These are phyloP conservation scores for Cryptococcus maquisensis DNA, from an alignment of 1,284 basidiomycete species.

Conservation along the genomic window DNA sequence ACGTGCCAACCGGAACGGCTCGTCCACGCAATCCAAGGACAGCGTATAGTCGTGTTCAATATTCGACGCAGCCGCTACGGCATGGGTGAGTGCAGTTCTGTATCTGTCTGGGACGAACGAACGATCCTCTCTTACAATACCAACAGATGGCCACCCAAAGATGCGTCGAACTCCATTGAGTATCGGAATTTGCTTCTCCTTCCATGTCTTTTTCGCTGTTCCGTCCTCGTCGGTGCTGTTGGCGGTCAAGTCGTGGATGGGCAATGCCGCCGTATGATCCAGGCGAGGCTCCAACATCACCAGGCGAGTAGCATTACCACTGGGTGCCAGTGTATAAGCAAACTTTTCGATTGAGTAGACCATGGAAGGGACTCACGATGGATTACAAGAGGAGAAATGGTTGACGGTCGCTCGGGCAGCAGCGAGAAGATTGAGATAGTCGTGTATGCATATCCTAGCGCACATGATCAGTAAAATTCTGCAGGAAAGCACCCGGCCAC, in stretches of 20 bases:
- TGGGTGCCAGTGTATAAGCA: not conserved
- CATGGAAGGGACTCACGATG: slow-evolving; percentile 11
- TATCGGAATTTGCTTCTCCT: slow-evolving; percentile 22
- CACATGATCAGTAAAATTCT: not conserved
- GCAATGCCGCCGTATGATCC: slow-evolving; percentile 15
- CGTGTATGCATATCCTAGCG: slow-evolving; percentile 24
- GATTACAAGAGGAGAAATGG: slow-evolving; percentile 19
- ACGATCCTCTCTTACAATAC: slow-evolving; percentile 9
- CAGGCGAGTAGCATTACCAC: slow-evolving; percentile 17
- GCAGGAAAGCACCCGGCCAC: not conserved
- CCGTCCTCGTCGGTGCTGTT: slow-evolving; percentile 8
- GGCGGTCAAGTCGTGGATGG: slow-evolving; percentile 19
- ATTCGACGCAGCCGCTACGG: not conserved
- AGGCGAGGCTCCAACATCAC: slow-evolving; percentile 37
- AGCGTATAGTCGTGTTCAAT: not conserved
- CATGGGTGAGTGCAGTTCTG: not conserved
- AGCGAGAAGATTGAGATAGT: slow-evolving; percentile 34
- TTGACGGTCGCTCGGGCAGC: slow-evolving; percentile 20
- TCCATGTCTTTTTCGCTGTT: slow-evolving; percentile 7
- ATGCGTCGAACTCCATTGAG: slow-evolving; percentile 25
- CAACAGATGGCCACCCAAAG: slow-evolving; percentile 21
- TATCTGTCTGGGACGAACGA: slow-evolving; percentile 1
- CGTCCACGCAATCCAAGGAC: not conserved
- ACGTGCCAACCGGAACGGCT: slow-evolving; percentile 4
- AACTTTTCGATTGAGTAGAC: not conserved